Conservation (phyloP, 1,284 basidiomycete genomes). For the Schizopora paradoxa region DNA sequence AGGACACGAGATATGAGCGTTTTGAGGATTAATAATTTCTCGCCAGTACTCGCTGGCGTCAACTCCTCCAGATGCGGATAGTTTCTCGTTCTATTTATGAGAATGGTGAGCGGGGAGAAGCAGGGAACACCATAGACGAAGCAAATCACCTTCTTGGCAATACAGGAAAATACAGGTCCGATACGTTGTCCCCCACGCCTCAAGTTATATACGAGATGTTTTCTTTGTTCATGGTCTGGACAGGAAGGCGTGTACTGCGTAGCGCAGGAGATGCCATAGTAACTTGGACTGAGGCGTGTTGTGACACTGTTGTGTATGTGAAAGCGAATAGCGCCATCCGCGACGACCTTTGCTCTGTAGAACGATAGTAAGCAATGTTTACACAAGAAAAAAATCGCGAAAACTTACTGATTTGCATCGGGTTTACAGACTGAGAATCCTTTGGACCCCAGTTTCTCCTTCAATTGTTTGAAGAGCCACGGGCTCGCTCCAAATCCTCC, state of each 20-base stretch:
- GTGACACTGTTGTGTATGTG: constrained; percentile 76
- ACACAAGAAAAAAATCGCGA: constrained; percentile 9
- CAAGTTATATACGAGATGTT: too few species aligned
- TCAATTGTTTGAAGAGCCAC: constrained; percentile 68
- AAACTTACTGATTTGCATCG: constrained; percentile 65
- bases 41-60: background rate
- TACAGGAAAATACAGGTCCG: background rate
- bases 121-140: background rate
- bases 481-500: constrained; percentile 46
- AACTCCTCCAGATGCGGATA: background rate
- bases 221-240: constrained; percentile 54
- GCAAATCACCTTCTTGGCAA: background rate
- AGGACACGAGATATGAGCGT: background rate
- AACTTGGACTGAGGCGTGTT: constrained; percentile 66
- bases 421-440: constrained; percentile 62
- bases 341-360: constrained; percentile 73
- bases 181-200: too few species aligned
- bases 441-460: constrained; percentile 51
- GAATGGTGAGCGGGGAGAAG: background rate
- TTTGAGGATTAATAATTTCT: background rate
- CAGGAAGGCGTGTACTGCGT: constrained; percentile 58
- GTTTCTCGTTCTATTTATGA: background rate
- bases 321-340: constrained; percentile 76
- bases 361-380: background rate
- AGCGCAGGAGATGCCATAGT: constrained; percentile 73